Percentiles rank a stretch among this genome's conserved stretches.
Evolutionary conservation across 805 yeast species (phyloP).

Genomic region (Barnettozyma wickerhamii): DNA sequence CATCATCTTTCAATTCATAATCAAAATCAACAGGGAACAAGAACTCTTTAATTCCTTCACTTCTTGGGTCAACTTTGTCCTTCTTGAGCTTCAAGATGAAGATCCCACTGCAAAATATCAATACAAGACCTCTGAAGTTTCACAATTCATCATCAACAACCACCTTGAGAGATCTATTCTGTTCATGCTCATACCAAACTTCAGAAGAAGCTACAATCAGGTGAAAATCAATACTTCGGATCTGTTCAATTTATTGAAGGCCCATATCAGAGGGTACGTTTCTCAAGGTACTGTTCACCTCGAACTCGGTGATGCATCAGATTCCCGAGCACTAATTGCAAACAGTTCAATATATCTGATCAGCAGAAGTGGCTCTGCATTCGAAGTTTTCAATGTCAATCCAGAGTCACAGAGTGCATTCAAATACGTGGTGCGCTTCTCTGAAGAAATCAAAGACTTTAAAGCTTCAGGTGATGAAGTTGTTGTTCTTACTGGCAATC

Average conservation of each 20-base stretch:
- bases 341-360: slow-evolving; percentile 10
- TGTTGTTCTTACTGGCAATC: slow-evolving; percentile 5
- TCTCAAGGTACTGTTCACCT: slow-evolving; percentile 3
- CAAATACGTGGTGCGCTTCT: slow-evolving; percentile 1
- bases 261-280: slow-evolving; percentile 5
- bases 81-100: slow-evolving; percentile 27
- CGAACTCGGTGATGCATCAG: slow-evolving; percentile 16
- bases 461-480: slow-evolving; percentile 12
- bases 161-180: slow-evolving; percentile 22
- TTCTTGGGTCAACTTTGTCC: slow-evolving; percentile 35
- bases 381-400: slow-evolving; percentile 16
- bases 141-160: slow-evolving; percentile 21
- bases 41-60: slow-evolving; percentile 39
- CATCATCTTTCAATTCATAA: slow-evolving; percentile 31
- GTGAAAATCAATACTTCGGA: slow-evolving; percentile 21
- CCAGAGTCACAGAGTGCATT: background rate
- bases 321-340: no score
- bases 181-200: slow-evolving; percentile 18
- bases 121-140: slow-evolving; percentile 23
- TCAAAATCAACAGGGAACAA: slow-evolving; percentile 43
- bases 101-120: slow-evolving; percentile 9
- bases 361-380: slow-evolving; percentile 1
- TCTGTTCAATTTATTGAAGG: slow-evolving; percentile 16
- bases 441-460: slow-evolving; percentile 10
- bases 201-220: slow-evolving; percentile 20